A percentile compares a stretch with the other conserved stretches of the same genome.
Evolutionary conservation across 2,329 filamentous ascomycete genomes (phyloP).

Genomic region (Ramularia collo-cygni): DNA sequence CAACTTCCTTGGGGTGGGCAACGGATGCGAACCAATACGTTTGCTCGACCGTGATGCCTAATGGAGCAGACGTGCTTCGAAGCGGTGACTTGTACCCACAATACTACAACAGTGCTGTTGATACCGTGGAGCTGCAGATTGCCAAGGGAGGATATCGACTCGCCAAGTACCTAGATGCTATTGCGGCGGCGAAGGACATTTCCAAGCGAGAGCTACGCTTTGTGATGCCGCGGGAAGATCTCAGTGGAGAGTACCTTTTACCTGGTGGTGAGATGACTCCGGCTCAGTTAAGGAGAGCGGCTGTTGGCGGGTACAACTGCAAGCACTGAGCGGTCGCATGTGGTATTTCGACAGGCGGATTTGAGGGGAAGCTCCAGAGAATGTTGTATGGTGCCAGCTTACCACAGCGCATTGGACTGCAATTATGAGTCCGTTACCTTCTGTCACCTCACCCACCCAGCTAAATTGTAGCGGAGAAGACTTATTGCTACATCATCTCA

Average conservation of each 20-base stretch:
- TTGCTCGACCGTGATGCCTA: constrained; percentile 36
- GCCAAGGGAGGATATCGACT: constrained; percentile 37
- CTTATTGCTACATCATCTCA: too few relatives aligned
- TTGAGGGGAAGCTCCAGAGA: too few relatives aligned
- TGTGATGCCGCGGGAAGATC: neutral
- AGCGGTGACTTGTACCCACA: constrained; percentile 31
- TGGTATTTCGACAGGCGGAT: too few relatives aligned
- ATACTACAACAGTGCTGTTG: constrained; percentile 31
- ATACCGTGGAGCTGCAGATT: constrained; percentile 38
- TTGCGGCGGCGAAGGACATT: constrained; percentile 21
- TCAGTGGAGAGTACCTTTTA: neutral
- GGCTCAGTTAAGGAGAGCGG: neutral
- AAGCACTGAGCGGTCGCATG: too few relatives aligned
- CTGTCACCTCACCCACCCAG: too few relatives aligned
- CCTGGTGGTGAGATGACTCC: neutral
- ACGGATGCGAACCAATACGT: constrained; percentile 38
- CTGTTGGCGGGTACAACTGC: constrained; percentile 1
- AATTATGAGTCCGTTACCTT: too few relatives aligned
- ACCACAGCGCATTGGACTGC: too few relatives aligned
- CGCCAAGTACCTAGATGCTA: constrained; percentile 31
- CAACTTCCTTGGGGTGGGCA: constrained; percentile 37
- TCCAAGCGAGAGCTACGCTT: constrained; percentile 1
- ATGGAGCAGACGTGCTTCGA: constrained; percentile 32
- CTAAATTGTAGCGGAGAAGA: too few relatives aligned
- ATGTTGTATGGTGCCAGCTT: too few relatives aligned